Conservation (phyloP, 805 yeast species). For the Brettanomyces nanus region DNA sequence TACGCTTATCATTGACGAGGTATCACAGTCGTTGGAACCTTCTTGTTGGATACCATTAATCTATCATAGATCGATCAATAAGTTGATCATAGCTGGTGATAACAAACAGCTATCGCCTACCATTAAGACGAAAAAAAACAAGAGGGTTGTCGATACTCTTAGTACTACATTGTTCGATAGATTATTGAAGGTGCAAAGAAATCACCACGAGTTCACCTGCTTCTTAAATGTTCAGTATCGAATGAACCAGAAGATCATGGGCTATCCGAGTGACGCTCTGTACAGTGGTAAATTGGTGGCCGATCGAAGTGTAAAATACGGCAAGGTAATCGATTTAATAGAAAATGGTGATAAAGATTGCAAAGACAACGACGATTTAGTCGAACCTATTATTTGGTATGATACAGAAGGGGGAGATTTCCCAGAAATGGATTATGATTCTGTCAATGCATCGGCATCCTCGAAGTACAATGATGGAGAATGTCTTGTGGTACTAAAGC, state of each 20-base stretch:
- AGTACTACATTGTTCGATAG: conserved; percentile 77
- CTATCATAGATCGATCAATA: conserved; percentile 46
- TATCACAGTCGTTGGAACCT: conserved; percentile 88
- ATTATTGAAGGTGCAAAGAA: conserved; percentile 40
- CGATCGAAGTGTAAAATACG: conserved; percentile 44
- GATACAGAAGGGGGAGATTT: conserved; percentile 91
- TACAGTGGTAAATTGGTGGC: conserved; percentile 62
- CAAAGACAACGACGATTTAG: conserved; percentile 42
- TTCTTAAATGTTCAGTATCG: conserved; percentile 77
- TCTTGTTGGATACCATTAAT: conserved; percentile 94
- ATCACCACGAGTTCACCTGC: conserved; percentile 38
- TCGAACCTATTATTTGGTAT: conserved; percentile 62
- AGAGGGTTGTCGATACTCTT: conserved; percentile 35
- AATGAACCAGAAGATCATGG: conserved; percentile 75
- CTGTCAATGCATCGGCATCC: conserved; percentile 17
- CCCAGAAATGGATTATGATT: conserved; percentile 46
- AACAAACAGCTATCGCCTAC: conserved; percentile 91
- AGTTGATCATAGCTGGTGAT: conserved; percentile 84
- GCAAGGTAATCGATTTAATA: conserved; percentile 46
- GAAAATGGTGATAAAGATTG: conserved; percentile 15
- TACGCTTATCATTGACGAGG: conserved; percentile 87
- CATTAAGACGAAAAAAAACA: conserved; percentile 45
- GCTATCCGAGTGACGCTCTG: conserved; percentile 60
- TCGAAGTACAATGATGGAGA: conserved; percentile 80
- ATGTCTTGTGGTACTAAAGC: conserved; percentile 48